A percentile compares a stretch with the other conserved stretches of the same genome.
Evolutionary conservation across 2,329 filamentous ascomycete species (phyloP).

Genomic region (Rhynchosporium graminicola): DNA sequence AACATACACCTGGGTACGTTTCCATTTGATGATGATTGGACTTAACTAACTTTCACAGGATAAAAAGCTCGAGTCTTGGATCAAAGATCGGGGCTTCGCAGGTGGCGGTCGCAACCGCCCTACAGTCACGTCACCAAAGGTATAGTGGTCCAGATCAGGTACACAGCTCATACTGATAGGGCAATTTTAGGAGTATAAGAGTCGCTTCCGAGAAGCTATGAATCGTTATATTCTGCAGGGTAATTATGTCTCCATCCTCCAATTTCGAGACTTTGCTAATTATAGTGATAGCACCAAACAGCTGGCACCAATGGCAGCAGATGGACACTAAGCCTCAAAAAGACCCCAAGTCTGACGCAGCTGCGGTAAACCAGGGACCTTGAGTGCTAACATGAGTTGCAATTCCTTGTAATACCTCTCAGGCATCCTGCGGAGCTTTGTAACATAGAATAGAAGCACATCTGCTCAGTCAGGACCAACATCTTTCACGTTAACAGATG

Average conservation of each 20-base stretch:
- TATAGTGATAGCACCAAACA: slow-evolving; percentile 13
- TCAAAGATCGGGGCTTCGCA: slow-evolving; percentile 90
- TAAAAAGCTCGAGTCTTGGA: slow-evolving; percentile 99
- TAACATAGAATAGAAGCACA: background rate
- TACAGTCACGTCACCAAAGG: slow-evolving; percentile 94
- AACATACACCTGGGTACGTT: slow-evolving; percentile 80
- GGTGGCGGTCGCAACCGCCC: slow-evolving; percentile 78
- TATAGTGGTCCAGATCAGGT: slow-evolving; percentile 42
- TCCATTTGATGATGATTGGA: background rate
- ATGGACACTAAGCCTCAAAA: slow-evolving; percentile 29
- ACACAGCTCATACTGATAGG: slow-evolving; percentile 1
- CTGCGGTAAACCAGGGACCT: background rate
- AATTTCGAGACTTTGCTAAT: background rate
- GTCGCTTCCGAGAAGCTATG: slow-evolving; percentile 94
- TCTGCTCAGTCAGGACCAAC: background rate
- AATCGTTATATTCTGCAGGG: slow-evolving; percentile 66
- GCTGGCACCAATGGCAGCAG: slow-evolving; percentile 19
- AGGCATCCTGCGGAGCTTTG: too few species aligned
- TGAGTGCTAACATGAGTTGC: background rate
- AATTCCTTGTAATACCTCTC: background rate
- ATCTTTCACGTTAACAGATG: too few species aligned
- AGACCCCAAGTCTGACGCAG: slow-evolving; percentile 7
- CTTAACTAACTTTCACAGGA: slow-evolving; percentile 49
- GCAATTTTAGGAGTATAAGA: slow-evolving; percentile 70
- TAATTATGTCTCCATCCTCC: slow-evolving; percentile 6